Evolutionary conservation across 2,329 filamentous ascomycete species (phyloP).

Genomic region (Aspergillus spinulosporus): DNA sequence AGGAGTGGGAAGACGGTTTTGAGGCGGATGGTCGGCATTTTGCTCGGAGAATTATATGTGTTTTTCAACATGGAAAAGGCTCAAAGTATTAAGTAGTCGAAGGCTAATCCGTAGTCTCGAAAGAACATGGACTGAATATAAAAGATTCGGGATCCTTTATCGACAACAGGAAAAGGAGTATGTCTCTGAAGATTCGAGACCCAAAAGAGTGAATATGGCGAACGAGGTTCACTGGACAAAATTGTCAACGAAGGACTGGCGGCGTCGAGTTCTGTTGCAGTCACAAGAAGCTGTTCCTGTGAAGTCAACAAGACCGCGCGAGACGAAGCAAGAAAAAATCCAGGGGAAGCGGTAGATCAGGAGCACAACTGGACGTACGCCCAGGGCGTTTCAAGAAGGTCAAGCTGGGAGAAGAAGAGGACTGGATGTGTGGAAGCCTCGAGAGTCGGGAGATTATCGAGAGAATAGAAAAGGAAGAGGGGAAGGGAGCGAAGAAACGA

Average conservation of each 20-base stretch:
- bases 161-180: constrained; percentile 10
- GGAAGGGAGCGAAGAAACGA: constrained; percentile 9
- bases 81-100: constrained; percentile 3
- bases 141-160: constrained; percentile 11
- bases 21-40: constrained; percentile 42
- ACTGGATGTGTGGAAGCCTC: constrained; percentile 9
- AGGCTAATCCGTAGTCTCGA: constrained; percentile 16
- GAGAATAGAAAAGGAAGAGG: constrained; percentile 9
- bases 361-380: constrained; percentile 23
- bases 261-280: constrained; percentile 36
- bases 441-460: constrained; percentile 14
- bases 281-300: constrained; percentile 20
- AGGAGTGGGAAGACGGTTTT: constrained; percentile 43
- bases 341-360: constrained; percentile 1
- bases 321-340: constrained; percentile 7
- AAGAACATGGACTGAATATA: constrained; percentile 16
- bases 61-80: constrained; percentile 36
- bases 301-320: constrained; percentile 10
- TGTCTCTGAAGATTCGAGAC: constrained; percentile 4
- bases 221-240: constrained; percentile 22
- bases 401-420: constrained; percentile 6
- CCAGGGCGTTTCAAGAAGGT: constrained; percentile 20
- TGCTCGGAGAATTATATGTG: constrained; percentile 29
- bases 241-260: constrained; percentile 38
- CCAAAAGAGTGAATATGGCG: constrained; percentile 27